Percentiles rank a stretch among this genome's conserved stretches.
Conservation (phyloP, 495 filamentous ascomycete species). For the Podospora appendiculata region DNA sequence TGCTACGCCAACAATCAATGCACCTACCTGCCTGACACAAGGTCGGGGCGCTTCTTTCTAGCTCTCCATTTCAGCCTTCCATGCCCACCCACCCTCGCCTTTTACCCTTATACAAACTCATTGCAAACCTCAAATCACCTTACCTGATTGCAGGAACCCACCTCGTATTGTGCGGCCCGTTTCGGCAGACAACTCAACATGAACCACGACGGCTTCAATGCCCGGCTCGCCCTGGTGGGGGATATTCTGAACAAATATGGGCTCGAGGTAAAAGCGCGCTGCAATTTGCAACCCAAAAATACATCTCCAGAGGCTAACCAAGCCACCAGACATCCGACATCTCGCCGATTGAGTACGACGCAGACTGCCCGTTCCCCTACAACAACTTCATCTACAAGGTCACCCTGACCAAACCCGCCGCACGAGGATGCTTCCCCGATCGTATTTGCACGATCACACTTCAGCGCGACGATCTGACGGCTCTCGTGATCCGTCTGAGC, state of each 20-base stretch:
- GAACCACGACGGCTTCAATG: background rate
- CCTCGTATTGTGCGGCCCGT: no score
- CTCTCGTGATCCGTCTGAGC: constrained; percentile 5
- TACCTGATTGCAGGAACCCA: no score
- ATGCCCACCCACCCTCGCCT: no score
- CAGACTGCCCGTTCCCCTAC: constrained; percentile 1
- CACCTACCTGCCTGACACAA: no score
- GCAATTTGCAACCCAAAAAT: background rate
- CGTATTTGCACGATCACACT: background rate
- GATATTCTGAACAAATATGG: background rate
- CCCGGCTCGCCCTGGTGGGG: background rate
- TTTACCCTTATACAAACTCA: no score
- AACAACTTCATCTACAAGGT: constrained; percentile 12
- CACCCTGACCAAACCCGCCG: background rate
- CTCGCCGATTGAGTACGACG: background rate
- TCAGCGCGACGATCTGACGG: background rate
- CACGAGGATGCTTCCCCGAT: background rate
- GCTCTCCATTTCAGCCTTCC: no score
- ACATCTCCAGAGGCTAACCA: background rate
- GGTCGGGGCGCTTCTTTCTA: no score
- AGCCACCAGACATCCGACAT: background rate
- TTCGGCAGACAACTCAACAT: background rate
- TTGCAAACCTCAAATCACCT: no score
- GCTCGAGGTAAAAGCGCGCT: background rate
- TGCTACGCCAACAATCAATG: no score